phyloP scores from a whole-genome alignment of 2,329 filamentous ascomycete genomes.

The Neopestalotiopsis clavispora region DNA sequence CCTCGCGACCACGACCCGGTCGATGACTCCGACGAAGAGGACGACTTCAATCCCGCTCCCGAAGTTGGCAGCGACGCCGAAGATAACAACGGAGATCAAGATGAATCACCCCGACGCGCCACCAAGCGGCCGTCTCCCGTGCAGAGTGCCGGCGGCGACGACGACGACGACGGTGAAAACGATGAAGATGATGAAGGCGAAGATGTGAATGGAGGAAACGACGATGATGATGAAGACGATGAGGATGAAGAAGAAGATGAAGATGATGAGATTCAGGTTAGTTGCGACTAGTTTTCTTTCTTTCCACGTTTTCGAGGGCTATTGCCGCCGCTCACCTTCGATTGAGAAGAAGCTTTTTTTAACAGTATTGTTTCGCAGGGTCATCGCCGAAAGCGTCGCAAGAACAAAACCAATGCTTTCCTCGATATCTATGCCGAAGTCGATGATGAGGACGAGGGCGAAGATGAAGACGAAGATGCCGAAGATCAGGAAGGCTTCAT shows the following conservation, averaged over 20 bases:
- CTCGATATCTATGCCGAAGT: slow-evolving; percentile 98
- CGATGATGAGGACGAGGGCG: slow-evolving; percentile 88
- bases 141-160: slow-evolving; percentile 36
- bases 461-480: slow-evolving; percentile 88
- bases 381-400: slow-evolving; percentile 81
- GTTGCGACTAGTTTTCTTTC: slow-evolving; percentile 20
- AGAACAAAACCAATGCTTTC: slow-evolving; percentile 80
- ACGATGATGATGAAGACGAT: slow-evolving; percentile 51
- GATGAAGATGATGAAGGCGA: slow-evolving; percentile 47
- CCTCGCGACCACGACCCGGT: slow-evolving; percentile 50
- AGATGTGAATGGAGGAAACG: slow-evolving; percentile 51
- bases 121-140: slow-evolving; percentile 28
- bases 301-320: background rate
- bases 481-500: slow-evolving; percentile 84
- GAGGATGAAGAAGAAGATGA: slow-evolving; percentile 64
- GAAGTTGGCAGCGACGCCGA: slow-evolving; percentile 77
- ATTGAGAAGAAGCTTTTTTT: slow-evolving; percentile 7
- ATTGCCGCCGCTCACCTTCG: background rate
- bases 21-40: slow-evolving; percentile 74
- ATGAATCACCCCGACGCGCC: slow-evolving; percentile 28
- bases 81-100: slow-evolving; percentile 43
- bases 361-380: slow-evolving; percentile 41
- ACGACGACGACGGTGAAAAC: slow-evolving; percentile 52
- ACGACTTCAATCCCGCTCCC: slow-evolving; percentile 86
- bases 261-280: slow-evolving; percentile 69